These are phyloP conservation scores for Globisporangium solare DNA, from an alignment of 352 stramenopile genomes.

Conservation along the genomic window DNA sequence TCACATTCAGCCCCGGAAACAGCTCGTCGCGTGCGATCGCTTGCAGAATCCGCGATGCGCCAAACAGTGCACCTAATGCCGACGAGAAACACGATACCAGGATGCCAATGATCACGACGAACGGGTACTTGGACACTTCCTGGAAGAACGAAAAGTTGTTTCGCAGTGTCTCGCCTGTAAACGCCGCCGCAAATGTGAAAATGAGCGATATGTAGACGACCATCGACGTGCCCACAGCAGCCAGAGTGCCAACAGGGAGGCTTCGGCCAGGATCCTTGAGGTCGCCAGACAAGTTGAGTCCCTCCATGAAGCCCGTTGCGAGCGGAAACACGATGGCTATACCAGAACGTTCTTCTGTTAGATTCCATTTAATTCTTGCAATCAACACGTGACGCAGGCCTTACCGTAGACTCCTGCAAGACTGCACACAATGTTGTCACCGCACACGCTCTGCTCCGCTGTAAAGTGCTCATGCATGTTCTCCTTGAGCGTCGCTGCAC, in stretches of 20 bases:
- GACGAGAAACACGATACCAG: constrained; percentile 70
- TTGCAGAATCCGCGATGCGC: constrained; percentile 66
- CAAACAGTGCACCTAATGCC: constrained; percentile 61
- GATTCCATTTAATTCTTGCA: no score
- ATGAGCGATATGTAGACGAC: constrained; percentile 71
- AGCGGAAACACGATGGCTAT: constrained; percentile 74
- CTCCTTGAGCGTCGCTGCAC: constrained; percentile 29
- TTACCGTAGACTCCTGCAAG: constrained; percentile 46
- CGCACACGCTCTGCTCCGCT: constrained; percentile 29
- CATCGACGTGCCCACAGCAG: constrained; percentile 52
- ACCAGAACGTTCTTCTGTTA: not conserved
- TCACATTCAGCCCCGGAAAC: constrained; percentile 38
- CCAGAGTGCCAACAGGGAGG: constrained; percentile 62
- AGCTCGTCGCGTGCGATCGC: constrained; percentile 72
- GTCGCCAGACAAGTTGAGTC: constrained; percentile 75
- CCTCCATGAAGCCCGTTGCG: constrained; percentile 82
- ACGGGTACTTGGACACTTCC: constrained; percentile 45
- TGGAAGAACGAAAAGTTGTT: constrained; percentile 81
- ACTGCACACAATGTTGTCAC: constrained; percentile 28
- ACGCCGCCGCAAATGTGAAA: constrained; percentile 52
- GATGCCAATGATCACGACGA: constrained; percentile 59
- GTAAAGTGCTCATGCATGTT: constrained; percentile 49
- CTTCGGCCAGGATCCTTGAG: constrained; percentile 63
- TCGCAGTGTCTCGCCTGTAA: constrained; percentile 47
- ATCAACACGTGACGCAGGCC: not conserved